These are phyloP conservation scores for Penicillium hordei DNA, from an alignment of 2,329 filamentous ascomycete species.

Conservation along the genomic window DNA sequence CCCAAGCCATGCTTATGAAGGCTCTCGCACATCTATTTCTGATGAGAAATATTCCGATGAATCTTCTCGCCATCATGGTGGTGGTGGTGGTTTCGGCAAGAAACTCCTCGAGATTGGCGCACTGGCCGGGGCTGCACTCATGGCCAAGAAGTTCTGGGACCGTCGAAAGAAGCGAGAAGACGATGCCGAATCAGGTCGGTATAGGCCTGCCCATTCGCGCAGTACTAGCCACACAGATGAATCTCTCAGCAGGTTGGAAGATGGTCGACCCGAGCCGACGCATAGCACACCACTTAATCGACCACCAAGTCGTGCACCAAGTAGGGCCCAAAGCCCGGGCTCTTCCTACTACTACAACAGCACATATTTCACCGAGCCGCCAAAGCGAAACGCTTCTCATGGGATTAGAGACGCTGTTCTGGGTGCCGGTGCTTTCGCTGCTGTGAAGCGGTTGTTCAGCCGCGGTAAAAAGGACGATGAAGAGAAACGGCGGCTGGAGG, in stretches of 20 bases:
- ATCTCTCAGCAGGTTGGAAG: constrained; percentile 49
- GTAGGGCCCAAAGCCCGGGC: constrained; percentile 35
- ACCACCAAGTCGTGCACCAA: constrained; percentile 35
- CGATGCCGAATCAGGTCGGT: constrained; percentile 54
- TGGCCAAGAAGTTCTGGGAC: constrained; percentile 61
- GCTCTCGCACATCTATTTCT: constrained; percentile 58
- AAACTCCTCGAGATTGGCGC: constrained; percentile 62
- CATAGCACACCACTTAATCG: constrained; percentile 35
- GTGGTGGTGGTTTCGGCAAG: constrained; percentile 58
- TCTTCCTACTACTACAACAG: constrained; percentile 42
- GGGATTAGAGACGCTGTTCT: constrained; percentile 61
- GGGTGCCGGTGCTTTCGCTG: constrained; percentile 66
- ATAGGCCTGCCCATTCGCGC: constrained; percentile 53
- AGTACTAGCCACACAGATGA: constrained; percentile 44
- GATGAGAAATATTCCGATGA: constrained; percentile 67
- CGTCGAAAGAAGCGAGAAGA: constrained; percentile 55
- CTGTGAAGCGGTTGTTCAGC: constrained; percentile 58
- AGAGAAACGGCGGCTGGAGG: constrained; percentile 61
- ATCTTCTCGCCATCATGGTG: constrained; percentile 34
- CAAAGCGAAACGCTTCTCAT: constrained; percentile 47
- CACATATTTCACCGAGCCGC: constrained; percentile 44
- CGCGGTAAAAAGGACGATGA: constrained; percentile 56
- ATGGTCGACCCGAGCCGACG: constrained; percentile 52
- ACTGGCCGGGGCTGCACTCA: constrained; percentile 60
- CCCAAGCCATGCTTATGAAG: constrained; percentile 45